Percentiles rank a stretch among this genome's conserved stretches.
Evolutionary conservation across 179 eudicot species (phyloP).

Genomic region (Carnegiea gigantea): DNA sequence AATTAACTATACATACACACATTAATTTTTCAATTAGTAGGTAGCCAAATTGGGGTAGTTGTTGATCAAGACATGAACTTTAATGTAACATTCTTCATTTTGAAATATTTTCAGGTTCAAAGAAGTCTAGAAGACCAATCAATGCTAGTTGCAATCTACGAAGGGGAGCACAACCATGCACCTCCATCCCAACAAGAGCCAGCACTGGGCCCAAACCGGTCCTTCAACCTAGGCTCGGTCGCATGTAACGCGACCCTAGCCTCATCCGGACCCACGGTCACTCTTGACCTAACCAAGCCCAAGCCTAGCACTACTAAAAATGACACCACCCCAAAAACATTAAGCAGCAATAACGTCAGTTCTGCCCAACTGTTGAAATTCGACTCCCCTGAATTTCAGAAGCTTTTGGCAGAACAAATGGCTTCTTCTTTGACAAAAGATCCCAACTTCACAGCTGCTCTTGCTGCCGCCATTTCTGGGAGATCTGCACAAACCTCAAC

Average conservation of each 20-base stretch:
- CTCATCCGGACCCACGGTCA: slow-evolving; percentile 36
- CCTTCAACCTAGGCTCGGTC: slow-evolving; percentile 37
- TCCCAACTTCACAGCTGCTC: slow-evolving; percentile 64
- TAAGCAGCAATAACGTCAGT: not conserved
- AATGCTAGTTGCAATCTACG: slow-evolving; percentile 81
- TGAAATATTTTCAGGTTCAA: slow-evolving; percentile 56
- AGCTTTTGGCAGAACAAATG: slow-evolving; percentile 73
- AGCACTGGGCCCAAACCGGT: slow-evolving; percentile 37
- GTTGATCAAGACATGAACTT: not conserved
- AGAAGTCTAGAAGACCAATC: slow-evolving; percentile 92
- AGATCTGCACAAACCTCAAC: slow-evolving; percentile 38
- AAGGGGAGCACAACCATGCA: slow-evolving; percentile 96
- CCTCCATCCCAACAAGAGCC: slow-evolving; percentile 46
- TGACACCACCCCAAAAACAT: slow-evolving; percentile 11
- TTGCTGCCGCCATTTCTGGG: slow-evolving; percentile 77
- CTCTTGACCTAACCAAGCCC: slow-evolving; percentile 58
- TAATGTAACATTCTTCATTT: not conserved
- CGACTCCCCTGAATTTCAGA: slow-evolving; percentile 48
- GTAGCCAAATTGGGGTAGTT: not conserved
- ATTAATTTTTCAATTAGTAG: slow-evolving; percentile 4
- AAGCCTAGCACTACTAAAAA: slow-evolving; percentile 26
- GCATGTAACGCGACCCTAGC: slow-evolving; percentile 19
- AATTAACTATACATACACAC: not conserved
- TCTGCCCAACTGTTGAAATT: slow-evolving; percentile 15
- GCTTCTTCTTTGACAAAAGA: slow-evolving; percentile 76